Evolutionary conservation across 2,329 filamentous ascomycete genomes (phyloP), one percentile per base, ranked within the genome.

Genomic region (Tolypocladium ophioglossoides): DNA sequence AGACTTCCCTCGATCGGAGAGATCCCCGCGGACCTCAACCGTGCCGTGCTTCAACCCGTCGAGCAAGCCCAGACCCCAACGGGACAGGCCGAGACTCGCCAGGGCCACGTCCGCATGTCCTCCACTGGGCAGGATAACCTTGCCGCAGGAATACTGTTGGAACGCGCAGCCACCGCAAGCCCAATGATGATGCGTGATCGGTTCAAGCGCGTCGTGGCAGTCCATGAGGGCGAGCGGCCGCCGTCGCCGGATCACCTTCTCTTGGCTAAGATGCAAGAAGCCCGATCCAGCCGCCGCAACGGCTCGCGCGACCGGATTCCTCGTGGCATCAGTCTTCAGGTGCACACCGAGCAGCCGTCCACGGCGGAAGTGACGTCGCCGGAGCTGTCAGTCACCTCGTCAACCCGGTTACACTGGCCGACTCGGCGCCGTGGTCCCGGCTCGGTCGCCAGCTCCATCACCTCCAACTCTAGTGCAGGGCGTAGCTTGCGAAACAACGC

Each of bases 1-100:
- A 80, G 87, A n/a, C 75, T 92, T 37, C 83, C 88, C 16, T 92
- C 87, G 0, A 92, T 91, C 54, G 87, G 87, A 12, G 87, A 90
- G 71, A 62, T 64, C 14, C 60, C 69, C 1, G 59, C 62, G 2
- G 68, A 71, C 38, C 60, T 70, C 12, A 70, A 66, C 54, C 63
- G 67, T 3, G 60, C 64, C 8, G 51, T 56, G 4, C 53, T 72
- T 2, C 66, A 64, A 52, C 56, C 66, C 4, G 58, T 56, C 4
- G 65, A 64, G 44, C 54, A 59, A 4, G 53, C 58, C 14, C 52
- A 62, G 12, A 65, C 59, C n/a, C 58, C 62, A 1, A 58, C 53
- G 47, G 66, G 67, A 48, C 61, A 11, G 58, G 66, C 60, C 56
- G 55, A 62, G 50, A 32, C 61, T 52, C 62, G 66, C 4, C 64